phyloP scores from a whole-genome alignment of 345 rosid genomes.

The Syzygium grande region DNA sequence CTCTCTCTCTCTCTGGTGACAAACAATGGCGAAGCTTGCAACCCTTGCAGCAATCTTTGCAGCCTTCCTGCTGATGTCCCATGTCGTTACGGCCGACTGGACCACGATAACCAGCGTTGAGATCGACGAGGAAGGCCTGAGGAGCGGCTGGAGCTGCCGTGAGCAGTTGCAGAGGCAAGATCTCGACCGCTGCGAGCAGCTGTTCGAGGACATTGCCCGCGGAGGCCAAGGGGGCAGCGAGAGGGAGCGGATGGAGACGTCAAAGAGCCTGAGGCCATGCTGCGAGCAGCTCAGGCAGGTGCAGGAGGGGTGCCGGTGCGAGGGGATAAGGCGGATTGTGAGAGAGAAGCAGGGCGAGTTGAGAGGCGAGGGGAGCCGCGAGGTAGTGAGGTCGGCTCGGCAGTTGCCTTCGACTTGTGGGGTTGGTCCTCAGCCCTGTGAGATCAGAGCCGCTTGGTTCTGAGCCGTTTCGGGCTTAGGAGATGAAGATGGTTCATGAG shows the following conservation, averaged over 20 bases:
- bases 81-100: background rate
- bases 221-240: background rate
- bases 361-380: background rate
- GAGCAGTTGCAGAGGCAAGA: background rate
- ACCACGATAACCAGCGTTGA: background rate
- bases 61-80: background rate
- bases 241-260: background rate
- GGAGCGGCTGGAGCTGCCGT: background rate
- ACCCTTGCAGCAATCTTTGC: background rate
- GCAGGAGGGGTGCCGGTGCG: conserved; percentile 1
- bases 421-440: conserved; percentile 5
- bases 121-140: background rate
- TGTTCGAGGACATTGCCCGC: background rate
- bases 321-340: conserved; percentile 2
- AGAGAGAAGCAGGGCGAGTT: background rate
- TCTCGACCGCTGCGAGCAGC: background rate
- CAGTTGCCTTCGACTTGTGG: background rate
- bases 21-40: background rate
- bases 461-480: background rate
- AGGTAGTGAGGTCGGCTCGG: background rate
- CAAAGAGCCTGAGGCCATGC: background rate
- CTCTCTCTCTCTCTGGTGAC: background rate
- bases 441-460: conserved; percentile 7
- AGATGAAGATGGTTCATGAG: background rate
- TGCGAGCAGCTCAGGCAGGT: conserved; percentile 1